These are phyloP conservation scores for Pichia scutulata DNA, from an alignment of 805 yeast species.

Conservation along the genomic window DNA sequence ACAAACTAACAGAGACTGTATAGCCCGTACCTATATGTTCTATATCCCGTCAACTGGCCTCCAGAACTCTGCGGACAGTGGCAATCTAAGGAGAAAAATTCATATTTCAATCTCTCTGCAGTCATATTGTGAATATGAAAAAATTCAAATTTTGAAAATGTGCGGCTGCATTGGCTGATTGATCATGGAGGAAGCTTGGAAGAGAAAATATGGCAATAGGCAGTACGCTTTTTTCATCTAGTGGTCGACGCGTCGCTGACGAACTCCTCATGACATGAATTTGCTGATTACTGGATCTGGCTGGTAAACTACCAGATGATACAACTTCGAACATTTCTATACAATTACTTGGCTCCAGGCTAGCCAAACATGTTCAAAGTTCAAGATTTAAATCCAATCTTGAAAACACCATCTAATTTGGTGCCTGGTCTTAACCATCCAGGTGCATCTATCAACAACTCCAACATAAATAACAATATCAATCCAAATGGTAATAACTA, in stretches of 20 bases:
- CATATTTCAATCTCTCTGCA: neutral
- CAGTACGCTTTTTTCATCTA: too few species aligned
- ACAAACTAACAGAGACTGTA: neutral
- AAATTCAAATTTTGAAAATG: too few species aligned
- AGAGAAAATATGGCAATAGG: too few species aligned
- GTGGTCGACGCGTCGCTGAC: neutral
- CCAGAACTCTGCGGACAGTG: neutral
- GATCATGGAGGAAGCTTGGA: neutral
- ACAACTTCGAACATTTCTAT: neutral
- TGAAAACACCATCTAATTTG: constrained; percentile 8
- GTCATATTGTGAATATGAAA: neutral
- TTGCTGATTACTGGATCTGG: neutral
- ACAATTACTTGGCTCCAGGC: neutral
- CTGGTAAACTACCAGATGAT: neutral
- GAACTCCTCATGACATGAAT: neutral
- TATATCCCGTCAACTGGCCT: neutral
- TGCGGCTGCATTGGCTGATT: neutral
- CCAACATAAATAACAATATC: neutral
- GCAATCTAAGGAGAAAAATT: neutral
- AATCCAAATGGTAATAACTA: neutral
- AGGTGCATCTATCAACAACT: neutral
- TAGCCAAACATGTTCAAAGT: constrained; percentile 9
- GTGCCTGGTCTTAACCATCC: neutral
- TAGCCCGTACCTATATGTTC: neutral
- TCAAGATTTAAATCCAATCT: constrained; percentile 14